Evolutionary conservation across 371 early-diverging fungal species (phyloP).

Genomic region (Neoconidiobolus thromboides): DNA sequence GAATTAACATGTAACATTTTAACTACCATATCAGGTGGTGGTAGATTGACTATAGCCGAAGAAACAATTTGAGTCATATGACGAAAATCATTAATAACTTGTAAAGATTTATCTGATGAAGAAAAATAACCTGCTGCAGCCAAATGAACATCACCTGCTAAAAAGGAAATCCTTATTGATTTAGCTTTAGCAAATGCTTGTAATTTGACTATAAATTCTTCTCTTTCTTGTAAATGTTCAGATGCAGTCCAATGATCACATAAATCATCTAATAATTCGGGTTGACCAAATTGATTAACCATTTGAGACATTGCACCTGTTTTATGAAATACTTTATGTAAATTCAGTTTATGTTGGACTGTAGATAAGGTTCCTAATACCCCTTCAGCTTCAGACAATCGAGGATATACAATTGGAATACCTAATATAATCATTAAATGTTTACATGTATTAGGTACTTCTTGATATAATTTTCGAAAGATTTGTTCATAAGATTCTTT

Average conservation of each 20-base stretch:
- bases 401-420: constrained; percentile 59
- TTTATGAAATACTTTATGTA: constrained; percentile 23
- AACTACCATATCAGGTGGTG: constrained; percentile 18
- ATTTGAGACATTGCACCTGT: constrained; percentile 25
- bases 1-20: constrained; percentile 15
- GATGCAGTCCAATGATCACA: constrained; percentile 46
- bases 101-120: constrained; percentile 19
- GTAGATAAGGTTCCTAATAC: constrained; percentile 14
- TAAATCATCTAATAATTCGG: constrained; percentile 61
- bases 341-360: constrained; percentile 11
- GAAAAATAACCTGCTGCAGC: constrained; percentile 42
- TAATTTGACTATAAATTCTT: constrained; percentile 34
- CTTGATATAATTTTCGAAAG: constrained; percentile 27
- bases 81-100: constrained; percentile 35
- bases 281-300: constrained; percentile 54
- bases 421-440: constrained; percentile 51
- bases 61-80: constrained; percentile 58
- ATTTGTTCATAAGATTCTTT: constrained; percentile 37
- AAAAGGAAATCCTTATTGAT: constrained; percentile 54
- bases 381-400: constrained; percentile 47
- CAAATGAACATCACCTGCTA: constrained; percentile 77
- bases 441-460: constrained; percentile 27
- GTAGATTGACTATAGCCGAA: constrained; percentile 50
- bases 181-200: constrained; percentile 37
- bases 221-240: constrained; percentile 48